A percentile compares a stretch with the other conserved stretches of the same genome.
Conservation (phyloP, 106 monocot species). For the Allium sativum region DNA sequence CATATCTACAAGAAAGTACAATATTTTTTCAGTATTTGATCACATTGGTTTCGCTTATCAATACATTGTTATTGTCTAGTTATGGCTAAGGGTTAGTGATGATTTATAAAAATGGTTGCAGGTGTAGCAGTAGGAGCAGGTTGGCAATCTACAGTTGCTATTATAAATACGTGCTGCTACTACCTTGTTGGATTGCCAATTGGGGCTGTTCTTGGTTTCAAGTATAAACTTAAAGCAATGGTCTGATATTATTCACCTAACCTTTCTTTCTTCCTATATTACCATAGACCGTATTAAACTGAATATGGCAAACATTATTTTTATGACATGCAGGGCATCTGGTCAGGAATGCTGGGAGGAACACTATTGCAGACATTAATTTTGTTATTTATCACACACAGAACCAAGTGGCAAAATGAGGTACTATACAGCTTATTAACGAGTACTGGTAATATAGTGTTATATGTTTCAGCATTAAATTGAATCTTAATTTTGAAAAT, state of each 20-base stretch:
- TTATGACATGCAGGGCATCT: conserved; percentile 52
- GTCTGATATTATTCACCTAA: conserved; percentile 20
- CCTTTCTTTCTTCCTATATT: background rate
- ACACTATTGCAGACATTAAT: conserved; percentile 50
- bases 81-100: background rate
- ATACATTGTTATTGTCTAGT: background rate
- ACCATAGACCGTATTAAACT: background rate
- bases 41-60: no score
- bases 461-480: background rate
- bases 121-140: conserved; percentile 53
- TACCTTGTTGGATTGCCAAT: conserved; percentile 39
- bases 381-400: conserved; percentile 37
- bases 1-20: background rate
- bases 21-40: background rate
- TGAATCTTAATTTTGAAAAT: background rate
- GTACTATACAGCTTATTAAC: conserved; percentile 11
- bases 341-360: conserved; percentile 61
- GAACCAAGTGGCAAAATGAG: conserved; percentile 74
- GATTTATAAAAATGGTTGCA: conserved; percentile 5
- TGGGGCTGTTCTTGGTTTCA: conserved; percentile 57
- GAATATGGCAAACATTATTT: background rate
- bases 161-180: conserved; percentile 38
- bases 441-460: background rate
- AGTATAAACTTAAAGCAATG: conserved; percentile 44
- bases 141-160: conserved; percentile 40